phyloP scores from a whole-genome alignment of 2,329 filamentous ascomycete species.

The Cladosporium sp. region DNA sequence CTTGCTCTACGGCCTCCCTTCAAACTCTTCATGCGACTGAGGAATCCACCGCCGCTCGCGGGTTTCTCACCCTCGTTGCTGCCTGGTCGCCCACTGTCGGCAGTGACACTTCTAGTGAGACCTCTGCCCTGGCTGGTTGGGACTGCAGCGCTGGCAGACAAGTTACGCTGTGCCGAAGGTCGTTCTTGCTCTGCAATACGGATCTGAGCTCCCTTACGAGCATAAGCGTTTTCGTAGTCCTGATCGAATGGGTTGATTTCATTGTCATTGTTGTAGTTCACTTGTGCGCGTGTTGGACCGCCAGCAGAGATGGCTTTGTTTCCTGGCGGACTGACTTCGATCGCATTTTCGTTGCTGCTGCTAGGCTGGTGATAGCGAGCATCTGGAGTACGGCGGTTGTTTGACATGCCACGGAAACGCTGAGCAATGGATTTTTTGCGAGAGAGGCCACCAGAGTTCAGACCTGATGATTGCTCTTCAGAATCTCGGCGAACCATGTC shows the following conservation, averaged over 20 bases:
- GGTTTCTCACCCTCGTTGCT: conserved; percentile 12
- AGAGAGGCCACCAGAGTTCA: conserved; percentile 56
- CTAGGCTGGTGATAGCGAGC: conserved; percentile 43
- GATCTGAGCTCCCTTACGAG: conserved; percentile 60
- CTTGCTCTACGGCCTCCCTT: conserved; percentile 61
- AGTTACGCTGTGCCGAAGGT: background rate
- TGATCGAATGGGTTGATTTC: conserved; percentile 68
- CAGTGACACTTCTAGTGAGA: conserved; percentile 63
- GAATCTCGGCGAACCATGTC: conserved; percentile 73
- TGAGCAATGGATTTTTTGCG: conserved; percentile 95
- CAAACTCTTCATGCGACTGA: conserved; percentile 77
- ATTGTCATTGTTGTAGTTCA: conserved; percentile 29
- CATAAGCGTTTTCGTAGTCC: conserved; percentile 68
- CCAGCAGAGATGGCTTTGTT: conserved; percentile 37
- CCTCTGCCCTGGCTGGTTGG: conserved; percentile 27
- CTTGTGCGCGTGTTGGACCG: conserved; percentile 33
- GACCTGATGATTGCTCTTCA: conserved; percentile 54
- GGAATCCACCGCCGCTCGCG: conserved; percentile 54
- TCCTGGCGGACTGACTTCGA: conserved; percentile 18
- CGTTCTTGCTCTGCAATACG: conserved; percentile 46
- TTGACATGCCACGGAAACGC: conserved; percentile 79
- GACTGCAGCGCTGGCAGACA: conserved; percentile 2
- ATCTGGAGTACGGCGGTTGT: conserved; percentile 54
- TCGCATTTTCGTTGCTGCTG: conserved; percentile 17
- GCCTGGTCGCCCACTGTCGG: conserved; percentile 15